These are phyloP conservation scores for Iris macrosiphon DNA, from an alignment of 106 monocot genomes.

Conservation along the genomic window DNA sequence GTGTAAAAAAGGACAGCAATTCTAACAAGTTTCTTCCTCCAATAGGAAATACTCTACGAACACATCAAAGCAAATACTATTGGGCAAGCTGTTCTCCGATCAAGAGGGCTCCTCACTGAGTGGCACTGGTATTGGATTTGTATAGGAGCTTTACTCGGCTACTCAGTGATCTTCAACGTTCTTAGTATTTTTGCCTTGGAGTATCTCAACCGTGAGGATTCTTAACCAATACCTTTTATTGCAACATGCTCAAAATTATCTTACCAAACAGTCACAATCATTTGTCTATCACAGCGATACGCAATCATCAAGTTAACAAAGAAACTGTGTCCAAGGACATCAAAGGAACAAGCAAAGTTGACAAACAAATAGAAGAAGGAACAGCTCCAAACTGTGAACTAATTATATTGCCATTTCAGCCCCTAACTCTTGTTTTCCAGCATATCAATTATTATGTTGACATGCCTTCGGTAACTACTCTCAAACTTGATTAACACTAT, in stretches of 20 bases:
- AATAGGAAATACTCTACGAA: slow-evolving; percentile 21
- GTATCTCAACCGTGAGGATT: slow-evolving; percentile 24
- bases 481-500: no score
- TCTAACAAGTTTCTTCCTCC: slow-evolving; percentile 6
- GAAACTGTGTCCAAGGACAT: slow-evolving; percentile 14
- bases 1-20: no score
- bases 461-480: slow-evolving; percentile 71
- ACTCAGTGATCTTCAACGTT: slow-evolving; percentile 37
- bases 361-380: background rate
- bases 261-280: background rate
- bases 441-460: slow-evolving; percentile 86
- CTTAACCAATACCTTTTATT: background rate
- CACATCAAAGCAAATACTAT: slow-evolving; percentile 19
- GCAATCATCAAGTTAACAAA: slow-evolving; percentile 15
- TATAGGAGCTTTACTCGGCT: slow-evolving; percentile 28
- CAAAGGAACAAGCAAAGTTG: background rate
- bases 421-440: slow-evolving; percentile 61
- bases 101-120: slow-evolving; percentile 33
- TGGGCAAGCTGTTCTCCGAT: slow-evolving; percentile 35
- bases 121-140: slow-evolving; percentile 59
- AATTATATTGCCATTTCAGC: slow-evolving; percentile 68
- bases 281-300: slow-evolving; percentile 29
- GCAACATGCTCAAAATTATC: slow-evolving; percentile 2
- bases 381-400: slow-evolving; percentile 18
- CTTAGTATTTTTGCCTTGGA: slow-evolving; percentile 40